Conservation (phyloP, 768 basidiomycete species). For the Daedaleopsis sinensis region DNA sequence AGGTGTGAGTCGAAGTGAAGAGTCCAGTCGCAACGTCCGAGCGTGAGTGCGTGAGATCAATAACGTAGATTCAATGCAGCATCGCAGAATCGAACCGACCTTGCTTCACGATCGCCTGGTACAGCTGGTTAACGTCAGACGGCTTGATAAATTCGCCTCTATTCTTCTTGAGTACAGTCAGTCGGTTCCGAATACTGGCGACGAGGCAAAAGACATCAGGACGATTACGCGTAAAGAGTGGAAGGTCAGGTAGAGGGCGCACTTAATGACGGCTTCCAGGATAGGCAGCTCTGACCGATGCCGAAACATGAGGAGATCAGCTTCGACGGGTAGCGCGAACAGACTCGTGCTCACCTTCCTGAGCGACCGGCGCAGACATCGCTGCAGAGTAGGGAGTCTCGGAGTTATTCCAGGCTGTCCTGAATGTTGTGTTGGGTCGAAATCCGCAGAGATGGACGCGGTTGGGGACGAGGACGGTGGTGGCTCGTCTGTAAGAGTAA, state of each 20-base stretch:
- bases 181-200: slow-evolving; percentile 86
- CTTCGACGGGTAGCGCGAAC: slow-evolving; percentile 21
- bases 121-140: slow-evolving; percentile 90
- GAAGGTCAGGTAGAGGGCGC: slow-evolving; percentile 28
- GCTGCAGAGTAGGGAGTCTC: background rate
- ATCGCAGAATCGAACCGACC: slow-evolving; percentile 48
- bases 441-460: background rate
- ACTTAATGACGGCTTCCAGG: slow-evolving; percentile 95
- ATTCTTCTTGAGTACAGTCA: slow-evolving; percentile 93
- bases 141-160: slow-evolving; percentile 91
- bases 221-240: slow-evolving; percentile 9
- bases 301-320: slow-evolving; percentile 25
- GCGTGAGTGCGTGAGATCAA: slow-evolving; percentile 1
- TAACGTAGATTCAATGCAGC: background rate
- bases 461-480: slow-evolving; percentile 13
- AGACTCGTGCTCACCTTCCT: slow-evolving; percentile 62
- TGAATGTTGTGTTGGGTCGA: background rate
- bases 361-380: slow-evolving; percentile 76
- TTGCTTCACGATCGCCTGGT: slow-evolving; percentile 93
- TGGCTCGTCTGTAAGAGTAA: slow-evolving; percentile 7
- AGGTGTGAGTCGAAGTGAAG: slow-evolving; percentile 3
- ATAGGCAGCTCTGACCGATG: slow-evolving; percentile 78
- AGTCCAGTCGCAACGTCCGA: slow-evolving; percentile 2
- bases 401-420: background rate
- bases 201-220: slow-evolving; percentile 20